phyloP scores from a whole-genome alignment of 495 filamentous ascomycete genomes.

The Platismatia glauca region DNA sequence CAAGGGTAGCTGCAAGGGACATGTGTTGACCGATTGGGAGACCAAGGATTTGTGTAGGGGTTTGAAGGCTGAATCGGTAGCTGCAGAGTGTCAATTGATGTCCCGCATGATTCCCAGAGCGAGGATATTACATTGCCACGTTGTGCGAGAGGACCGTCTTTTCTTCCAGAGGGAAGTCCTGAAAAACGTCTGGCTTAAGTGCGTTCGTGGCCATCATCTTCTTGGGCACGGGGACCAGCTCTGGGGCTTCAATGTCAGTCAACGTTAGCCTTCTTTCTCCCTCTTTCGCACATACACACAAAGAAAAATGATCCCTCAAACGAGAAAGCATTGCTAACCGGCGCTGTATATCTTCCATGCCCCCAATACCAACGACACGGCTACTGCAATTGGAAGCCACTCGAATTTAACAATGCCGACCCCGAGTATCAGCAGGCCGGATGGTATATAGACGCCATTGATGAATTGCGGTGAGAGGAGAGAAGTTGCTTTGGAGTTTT shows the following conservation, averaged over 20 bases:
- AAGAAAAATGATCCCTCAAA: too few relatives aligned
- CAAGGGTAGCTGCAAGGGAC: conserved; percentile 66
- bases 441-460: conserved; percentile 76
- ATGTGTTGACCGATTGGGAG: conserved; percentile 98
- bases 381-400: conserved; percentile 64
- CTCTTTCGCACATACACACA: too few relatives aligned
- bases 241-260: conserved; percentile 34
- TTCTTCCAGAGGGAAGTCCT: conserved; percentile 80
- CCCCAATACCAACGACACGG: conserved; percentile 47
- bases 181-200: conserved; percentile 78
- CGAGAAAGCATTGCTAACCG: conserved; percentile 37
- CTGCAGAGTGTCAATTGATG: conserved; percentile 36
- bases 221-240: conserved; percentile 1
- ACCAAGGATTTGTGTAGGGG: conserved; percentile 71
- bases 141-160: conserved; percentile 94
- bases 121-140: conserved; percentile 58
- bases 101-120: too few relatives aligned
- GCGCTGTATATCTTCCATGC: conserved; percentile 52
- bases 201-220: conserved; percentile 53
- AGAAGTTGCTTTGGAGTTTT: conserved; percentile 27
- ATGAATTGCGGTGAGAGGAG: conserved; percentile 46
- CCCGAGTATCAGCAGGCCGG: conserved; percentile 69
- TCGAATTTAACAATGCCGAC: conserved; percentile 68
- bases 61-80: conserved; percentile 84
- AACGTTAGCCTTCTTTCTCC: conserved; percentile 15